Evolutionary conservation across 345 rosid genomes (phyloP), one percentile per base, ranked within the genome.

Genomic region (Alliaria petiolata): DNA sequence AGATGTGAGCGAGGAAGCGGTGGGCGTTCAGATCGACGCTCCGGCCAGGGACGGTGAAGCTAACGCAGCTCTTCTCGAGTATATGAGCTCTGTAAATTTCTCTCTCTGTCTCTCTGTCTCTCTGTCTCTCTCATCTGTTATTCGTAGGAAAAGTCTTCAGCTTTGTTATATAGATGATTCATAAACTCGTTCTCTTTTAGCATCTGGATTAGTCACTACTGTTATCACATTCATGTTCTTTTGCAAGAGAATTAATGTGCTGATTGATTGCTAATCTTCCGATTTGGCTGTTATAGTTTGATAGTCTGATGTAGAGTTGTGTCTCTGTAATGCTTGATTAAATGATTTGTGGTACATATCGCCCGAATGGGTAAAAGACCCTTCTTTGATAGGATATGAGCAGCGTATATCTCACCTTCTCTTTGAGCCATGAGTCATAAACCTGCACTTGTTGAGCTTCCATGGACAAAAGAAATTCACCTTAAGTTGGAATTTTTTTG

Each of bases 41-140:
- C 97, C 95, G 17, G 87, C 96, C n/a, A 88, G 87, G 71, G 97
- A 91, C 66, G 99, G 96, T 7, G 95, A 89, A 73, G 97, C 96
- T 56, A 95, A 95, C 79, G 89, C 93, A 0, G 96, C 97, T 5
- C 92, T 91, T 55, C 85, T 91, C 31, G 97, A 89, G 38, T 89
- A 78, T 82, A 89, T 95, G 59, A 88, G 92, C 84, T 88, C 89
- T 75, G 99, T 91, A 42, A 80, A 82, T 76, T 14, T 58, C 62
- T 56, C 59, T 34, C 43, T 53, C 15, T 34, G 39, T 46, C 17
- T 15, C 31, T n/a, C n/a, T n/a, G n/a, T n/a, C n/a, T n/a, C n/a
- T 31, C 22, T 30, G 11, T 25, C 10, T 69, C 8, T 50, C 31
- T 19, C 7, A 1, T 35, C 13, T 57, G 4, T 7, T 22, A 33